A percentile compares a stretch with the other conserved stretches of the same genome.
Evolutionary conservation across 805 yeast genomes (phyloP).

Genomic region (Spathaspora arborariae): DNA sequence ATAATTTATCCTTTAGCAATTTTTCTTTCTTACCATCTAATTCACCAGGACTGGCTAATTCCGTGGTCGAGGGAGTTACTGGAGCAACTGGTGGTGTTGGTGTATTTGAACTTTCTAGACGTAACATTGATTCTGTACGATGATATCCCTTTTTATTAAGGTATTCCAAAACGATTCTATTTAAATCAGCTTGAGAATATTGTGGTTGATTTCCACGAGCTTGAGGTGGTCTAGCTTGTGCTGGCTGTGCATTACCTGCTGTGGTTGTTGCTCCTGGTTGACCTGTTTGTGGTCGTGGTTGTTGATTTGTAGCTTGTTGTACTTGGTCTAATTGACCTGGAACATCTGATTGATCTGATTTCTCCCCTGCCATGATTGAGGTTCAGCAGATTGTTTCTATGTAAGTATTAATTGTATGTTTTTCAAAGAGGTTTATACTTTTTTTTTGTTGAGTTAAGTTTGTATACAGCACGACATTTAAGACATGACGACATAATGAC

Average conservation of each 20-base stretch:
- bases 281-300: conserved; percentile 8
- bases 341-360: background rate
- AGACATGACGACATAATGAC: background rate
- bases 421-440: background rate
- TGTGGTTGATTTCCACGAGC: conserved; percentile 34
- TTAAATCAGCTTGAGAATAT: conserved; percentile 82
- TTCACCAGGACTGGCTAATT: conserved; percentile 32
- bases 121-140: conserved; percentile 87
- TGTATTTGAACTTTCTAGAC: conserved; percentile 75
- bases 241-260: conserved; percentile 3
- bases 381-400: background rate
- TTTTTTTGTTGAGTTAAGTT: background rate
- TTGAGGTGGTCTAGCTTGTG: conserved; percentile 8
- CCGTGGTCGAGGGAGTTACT: conserved; percentile 42
- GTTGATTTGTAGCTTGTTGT: background rate
- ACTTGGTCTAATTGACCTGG: background rate
- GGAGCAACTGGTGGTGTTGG: conserved; percentile 50
- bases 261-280: conserved; percentile 5
- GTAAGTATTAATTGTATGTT: background rate
- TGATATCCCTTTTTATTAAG: conserved; percentile 91
- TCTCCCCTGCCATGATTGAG: conserved; percentile 2
- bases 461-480: background rate
- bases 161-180: conserved; percentile 88
- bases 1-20: conserved; percentile 24
- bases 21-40: conserved; percentile 18